Conservation (phyloP, 148 eudicot species). For the Diospyros lotus region DNA sequence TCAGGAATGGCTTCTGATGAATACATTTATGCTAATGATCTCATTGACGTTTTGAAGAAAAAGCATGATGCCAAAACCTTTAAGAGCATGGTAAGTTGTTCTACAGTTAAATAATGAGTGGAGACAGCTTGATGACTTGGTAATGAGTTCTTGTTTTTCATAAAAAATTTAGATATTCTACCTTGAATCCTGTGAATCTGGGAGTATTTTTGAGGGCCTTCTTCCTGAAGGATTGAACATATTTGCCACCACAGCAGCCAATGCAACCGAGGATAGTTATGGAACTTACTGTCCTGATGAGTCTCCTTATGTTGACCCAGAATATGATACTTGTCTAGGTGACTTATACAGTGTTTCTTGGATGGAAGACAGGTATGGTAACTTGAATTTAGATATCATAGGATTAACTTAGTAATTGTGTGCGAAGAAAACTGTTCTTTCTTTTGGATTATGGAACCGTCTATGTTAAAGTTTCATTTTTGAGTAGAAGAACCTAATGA, state of each 20-base stretch:
- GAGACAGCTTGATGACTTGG: neutral
- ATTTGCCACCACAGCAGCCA: constrained; percentile 80
- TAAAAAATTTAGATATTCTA: constrained; percentile 54
- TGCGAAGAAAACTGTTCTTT: neutral
- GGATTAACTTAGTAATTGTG: neutral
- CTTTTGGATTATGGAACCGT: too few species aligned
- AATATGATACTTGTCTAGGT: constrained; percentile 75
- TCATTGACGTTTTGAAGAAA: constrained; percentile 51
- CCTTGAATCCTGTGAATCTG: constrained; percentile 88
- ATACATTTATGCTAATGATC: constrained; percentile 60
- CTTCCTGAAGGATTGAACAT: constrained; percentile 65
- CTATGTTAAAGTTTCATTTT: too few species aligned
- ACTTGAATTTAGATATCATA: too few species aligned
- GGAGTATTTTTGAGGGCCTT: constrained; percentile 83
- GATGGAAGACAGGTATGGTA: constrained; percentile 81
- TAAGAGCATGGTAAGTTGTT: constrained; percentile 65
- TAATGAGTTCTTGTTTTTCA: neutral
- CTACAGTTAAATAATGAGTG: too few species aligned
- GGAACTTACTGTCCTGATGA: constrained; percentile 87
- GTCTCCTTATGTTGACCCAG: constrained; percentile 62
- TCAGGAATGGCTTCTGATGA: constrained; percentile 74
- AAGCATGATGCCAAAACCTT: constrained; percentile 71
- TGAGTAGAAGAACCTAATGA: too few species aligned
- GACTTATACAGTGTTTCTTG: constrained; percentile 84
- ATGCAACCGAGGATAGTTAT: constrained; percentile 75